Percentiles rank a stretch among this genome's conserved stretches.
Conservation (phyloP, 2,329 filamentous ascomycete species). For the Aureobasidium sp. region DNA sequence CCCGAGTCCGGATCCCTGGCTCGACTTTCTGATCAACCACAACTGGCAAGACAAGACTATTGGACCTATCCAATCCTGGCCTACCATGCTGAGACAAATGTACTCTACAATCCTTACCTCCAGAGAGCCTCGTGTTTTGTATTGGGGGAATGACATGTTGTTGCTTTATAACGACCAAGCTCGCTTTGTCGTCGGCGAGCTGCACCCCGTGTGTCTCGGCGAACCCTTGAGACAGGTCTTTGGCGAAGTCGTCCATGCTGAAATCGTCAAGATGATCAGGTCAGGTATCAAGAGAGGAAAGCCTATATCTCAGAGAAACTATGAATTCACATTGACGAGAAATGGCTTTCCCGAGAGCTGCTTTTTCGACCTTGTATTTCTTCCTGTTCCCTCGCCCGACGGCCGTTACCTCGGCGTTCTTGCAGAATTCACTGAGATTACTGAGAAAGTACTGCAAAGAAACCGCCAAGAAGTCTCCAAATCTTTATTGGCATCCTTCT, state of each 20-base stretch:
- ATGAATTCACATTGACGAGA: not conserved
- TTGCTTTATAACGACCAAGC: not conserved
- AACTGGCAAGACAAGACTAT: not conserved
- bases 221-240: constrained; percentile 14
- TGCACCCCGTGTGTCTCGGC: not conserved
- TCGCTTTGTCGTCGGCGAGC: not conserved
- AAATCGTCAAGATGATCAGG: constrained; percentile 3
- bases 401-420: constrained; percentile 10
- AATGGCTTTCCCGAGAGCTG: constrained; percentile 23
- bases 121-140: constrained; percentile 1
- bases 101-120: not conserved
- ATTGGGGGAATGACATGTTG: not conserved
- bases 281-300: not conserved
- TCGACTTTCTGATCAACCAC: not conserved
- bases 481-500: not conserved
- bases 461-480: not conserved
- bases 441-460: not conserved
- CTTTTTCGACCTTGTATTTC: constrained; percentile 21
- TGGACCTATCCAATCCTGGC: not conserved
- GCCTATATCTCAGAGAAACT: not conserved
- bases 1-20: not conserved
- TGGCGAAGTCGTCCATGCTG: not conserved
- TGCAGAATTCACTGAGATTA: constrained; percentile 12
- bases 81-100: not conserved
- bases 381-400: constrained; percentile 20